These are phyloP conservation scores for Elsinoe batatas DNA, from an alignment of 2,329 filamentous ascomycete species.

Conservation along the genomic window DNA sequence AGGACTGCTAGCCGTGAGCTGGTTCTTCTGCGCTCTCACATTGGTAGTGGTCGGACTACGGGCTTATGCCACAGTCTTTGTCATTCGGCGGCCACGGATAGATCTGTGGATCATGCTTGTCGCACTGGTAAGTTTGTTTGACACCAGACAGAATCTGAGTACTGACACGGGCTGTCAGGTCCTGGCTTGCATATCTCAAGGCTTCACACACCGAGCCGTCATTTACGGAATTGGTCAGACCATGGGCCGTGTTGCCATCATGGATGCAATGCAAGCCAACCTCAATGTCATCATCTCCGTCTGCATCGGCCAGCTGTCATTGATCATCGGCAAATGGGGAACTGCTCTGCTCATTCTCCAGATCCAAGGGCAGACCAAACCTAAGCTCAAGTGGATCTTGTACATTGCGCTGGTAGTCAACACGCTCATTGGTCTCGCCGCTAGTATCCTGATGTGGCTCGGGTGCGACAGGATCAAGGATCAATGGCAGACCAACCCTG, in stretches of 20 bases:
- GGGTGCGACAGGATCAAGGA: background rate
- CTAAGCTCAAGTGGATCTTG: background rate
- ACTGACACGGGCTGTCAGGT: background rate
- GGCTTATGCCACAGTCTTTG: background rate
- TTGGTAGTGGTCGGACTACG: background rate
- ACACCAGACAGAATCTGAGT: background rate
- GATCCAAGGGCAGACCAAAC: conserved; percentile 1
- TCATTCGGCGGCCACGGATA: conserved; percentile 2
- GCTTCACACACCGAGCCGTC: conserved; percentile 1
- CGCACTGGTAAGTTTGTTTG: background rate
- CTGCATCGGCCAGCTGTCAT: conserved; percentile 1
- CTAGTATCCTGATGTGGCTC: conserved; percentile 3
- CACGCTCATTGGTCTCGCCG: background rate
- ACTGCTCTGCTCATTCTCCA: background rate
- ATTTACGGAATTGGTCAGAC: conserved; percentile 4
- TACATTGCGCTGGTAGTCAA: background rate
- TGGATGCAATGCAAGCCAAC: background rate
- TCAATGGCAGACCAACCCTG: conserved; percentile 2
- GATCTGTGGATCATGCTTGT: conserved; percentile 6
- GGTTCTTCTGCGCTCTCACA: conserved; percentile 5
- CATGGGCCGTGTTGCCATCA: background rate
- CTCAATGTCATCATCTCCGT: conserved; percentile 6
- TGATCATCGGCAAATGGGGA: conserved; percentile 4
- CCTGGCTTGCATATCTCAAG: conserved; percentile 4
- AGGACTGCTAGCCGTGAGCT: background rate